phyloP scores from a whole-genome alignment of 2,329 filamentous ascomycete genomes.

The Reticulascus tulasneorum region DNA sequence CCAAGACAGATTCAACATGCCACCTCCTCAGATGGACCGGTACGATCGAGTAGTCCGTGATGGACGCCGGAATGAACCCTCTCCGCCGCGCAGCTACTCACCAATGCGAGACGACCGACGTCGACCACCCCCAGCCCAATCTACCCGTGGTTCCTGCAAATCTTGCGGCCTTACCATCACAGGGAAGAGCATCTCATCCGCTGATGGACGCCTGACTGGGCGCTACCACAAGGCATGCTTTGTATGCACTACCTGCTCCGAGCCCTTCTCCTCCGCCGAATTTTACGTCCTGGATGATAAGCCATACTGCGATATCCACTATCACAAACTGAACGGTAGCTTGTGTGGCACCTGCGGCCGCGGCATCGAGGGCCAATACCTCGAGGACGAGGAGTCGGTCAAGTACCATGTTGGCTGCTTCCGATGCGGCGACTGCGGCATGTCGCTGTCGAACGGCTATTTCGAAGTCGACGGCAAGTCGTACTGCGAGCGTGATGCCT shows the following conservation, averaged over 20 bases:
- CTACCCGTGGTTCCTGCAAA: constrained; percentile 72
- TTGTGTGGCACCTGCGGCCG: constrained; percentile 74
- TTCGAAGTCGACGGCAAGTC: constrained; percentile 79
- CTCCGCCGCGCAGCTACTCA: constrained; percentile 18
- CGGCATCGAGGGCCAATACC: constrained; percentile 90
- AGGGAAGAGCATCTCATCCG: constrained; percentile 90
- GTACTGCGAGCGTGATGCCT: constrained; percentile 86
- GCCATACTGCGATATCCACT: constrained; percentile 89
- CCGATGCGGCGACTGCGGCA: constrained; percentile 73
- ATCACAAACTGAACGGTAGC: constrained; percentile 86
- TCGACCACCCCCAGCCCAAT: constrained; percentile 20
- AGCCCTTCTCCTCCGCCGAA: constrained; percentile 79
- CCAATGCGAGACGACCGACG: constrained; percentile 19
- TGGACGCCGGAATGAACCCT: constrained; percentile 15
- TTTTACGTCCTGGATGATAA: constrained; percentile 88
- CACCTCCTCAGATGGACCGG: constrained; percentile 14
- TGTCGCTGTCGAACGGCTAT: constrained; percentile 76
- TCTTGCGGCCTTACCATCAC: constrained; percentile 75
- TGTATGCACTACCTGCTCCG: constrained; percentile 77
- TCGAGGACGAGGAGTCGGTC: constrained; percentile 71
- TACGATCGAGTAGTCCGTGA: constrained; percentile 4
- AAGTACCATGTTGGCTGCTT: constrained; percentile 91
- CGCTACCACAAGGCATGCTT: constrained; percentile 96
- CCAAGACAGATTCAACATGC: constrained; percentile 5
- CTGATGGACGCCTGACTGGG: constrained; percentile 85